Evolutionary conservation across 208 protist species (phyloP).

Genomic region (Leishmania martiniquensis): DNA sequence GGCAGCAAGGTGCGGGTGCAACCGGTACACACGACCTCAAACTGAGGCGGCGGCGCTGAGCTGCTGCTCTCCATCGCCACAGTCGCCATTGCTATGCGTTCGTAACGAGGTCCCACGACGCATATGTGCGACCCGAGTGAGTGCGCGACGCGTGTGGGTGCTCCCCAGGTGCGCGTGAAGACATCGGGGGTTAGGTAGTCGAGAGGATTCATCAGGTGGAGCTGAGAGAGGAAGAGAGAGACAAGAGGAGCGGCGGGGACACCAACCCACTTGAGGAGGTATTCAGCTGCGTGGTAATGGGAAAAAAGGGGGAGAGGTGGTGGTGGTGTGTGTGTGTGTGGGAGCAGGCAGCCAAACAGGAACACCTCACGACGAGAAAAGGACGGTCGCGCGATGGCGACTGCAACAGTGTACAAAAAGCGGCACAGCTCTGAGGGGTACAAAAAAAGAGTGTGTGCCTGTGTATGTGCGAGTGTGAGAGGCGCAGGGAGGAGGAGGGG

Average conservation of each 20-base stretch:
- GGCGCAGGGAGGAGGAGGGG: too few relatives aligned
- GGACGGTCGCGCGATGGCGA: too few relatives aligned
- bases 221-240: too few relatives aligned
- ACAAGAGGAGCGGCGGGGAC: neutral
- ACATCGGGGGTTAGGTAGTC: constrained; percentile 14
- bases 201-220: constrained; percentile 32
- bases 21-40: constrained; percentile 13
- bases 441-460: too few relatives aligned
- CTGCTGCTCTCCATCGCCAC: neutral
- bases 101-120: constrained; percentile 11
- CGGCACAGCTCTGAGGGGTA: neutral
- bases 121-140: constrained; percentile 22
- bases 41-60: neutral
- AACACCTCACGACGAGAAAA: too few relatives aligned
- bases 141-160: neutral
- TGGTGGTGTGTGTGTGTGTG: too few relatives aligned
- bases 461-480: too few relatives aligned
- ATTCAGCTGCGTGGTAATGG: neutral
- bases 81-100: neutral
- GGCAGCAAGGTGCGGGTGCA: constrained; percentile 20
- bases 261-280: neutral
- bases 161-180: constrained; percentile 14
- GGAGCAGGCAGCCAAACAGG: too few relatives aligned
- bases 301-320: neutral
- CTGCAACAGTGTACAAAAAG: too few relatives aligned